Evolutionary conservation across 352 stramenopile species (phyloP), one percentile per base, ranked within the genome.

Genomic region (Pythium sp.): DNA sequence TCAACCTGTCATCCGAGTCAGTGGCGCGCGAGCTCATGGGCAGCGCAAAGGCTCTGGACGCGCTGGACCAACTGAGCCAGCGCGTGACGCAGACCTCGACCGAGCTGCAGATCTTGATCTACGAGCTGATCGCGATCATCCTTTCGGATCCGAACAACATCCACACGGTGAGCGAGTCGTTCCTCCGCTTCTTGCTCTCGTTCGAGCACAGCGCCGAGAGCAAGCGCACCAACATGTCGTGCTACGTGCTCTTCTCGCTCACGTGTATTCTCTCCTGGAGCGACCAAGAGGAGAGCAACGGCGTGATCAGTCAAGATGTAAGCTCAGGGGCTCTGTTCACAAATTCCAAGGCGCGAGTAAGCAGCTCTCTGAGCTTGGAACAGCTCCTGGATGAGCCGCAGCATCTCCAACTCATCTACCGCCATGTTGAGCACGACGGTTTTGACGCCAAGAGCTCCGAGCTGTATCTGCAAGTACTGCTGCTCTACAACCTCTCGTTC

Each of bases 401-500:
- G 15, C 71, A 81, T 47, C 62, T 93, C 2, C 70, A 83, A 12
- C 75, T 74, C 28, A 71, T 91, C 9, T 77, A 86, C 49, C 58
- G 59, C n/a, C 83, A 91, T 22, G 73, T 91, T 12, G 64, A 76
- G 11, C 75, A 78, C 57, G 22, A 65, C 2, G 60, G 36, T 6
- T 88, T 90, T 61, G 62, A 75, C 12, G 38, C 60, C 6, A 71
- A 86, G 38, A 81, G 72, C 28, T 30, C 73, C 18, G 81, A 91
- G 62, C 68, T 84, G 26, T 82, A 79, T n/a, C 59, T 93, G 34
- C 85, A 93, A 61, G 77, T 84, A 47, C 68, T 87, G n/a, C 72
- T 93, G 14, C 64, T 93, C 11, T 90, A 91, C 77, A 93, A 93
- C 65, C 72, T 93, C 43, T 89, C 81, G 20, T 90, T 93, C 53